Conservation (phyloP, 176 grass and related monocot genomes). For the Musa acuminata region DNA sequence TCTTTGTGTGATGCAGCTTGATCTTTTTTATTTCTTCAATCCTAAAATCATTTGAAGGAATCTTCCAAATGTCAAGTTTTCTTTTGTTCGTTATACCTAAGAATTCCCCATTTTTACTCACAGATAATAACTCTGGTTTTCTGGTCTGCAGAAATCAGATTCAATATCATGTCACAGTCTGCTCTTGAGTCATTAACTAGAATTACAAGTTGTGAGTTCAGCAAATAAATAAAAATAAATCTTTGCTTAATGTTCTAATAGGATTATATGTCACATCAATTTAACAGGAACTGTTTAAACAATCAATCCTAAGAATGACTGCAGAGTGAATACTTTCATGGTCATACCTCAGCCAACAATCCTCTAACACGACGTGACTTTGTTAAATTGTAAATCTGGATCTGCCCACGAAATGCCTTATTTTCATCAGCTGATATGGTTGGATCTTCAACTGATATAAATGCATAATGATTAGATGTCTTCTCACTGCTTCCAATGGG, state of each 20-base stretch:
- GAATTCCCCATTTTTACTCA: slow-evolving; percentile 58
- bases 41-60: slow-evolving; percentile 52
- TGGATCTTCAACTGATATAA: slow-evolving; percentile 57
- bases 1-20: slow-evolving; percentile 68
- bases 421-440: slow-evolving; percentile 27
- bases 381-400: slow-evolving; percentile 52
- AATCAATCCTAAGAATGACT: background rate
- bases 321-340: background rate
- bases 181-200: background rate
- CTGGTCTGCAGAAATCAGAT: slow-evolving; percentile 45
- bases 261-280: background rate
- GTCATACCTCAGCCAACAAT: slow-evolving; percentile 49
- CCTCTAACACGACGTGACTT: slow-evolving; percentile 37
- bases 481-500: slow-evolving; percentile 33
- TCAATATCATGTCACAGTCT: background rate
- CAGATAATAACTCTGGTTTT: slow-evolving; percentile 40
- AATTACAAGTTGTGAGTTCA: background rate
- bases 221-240: background rate
- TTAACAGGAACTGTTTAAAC: background rate
- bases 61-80: slow-evolving; percentile 64
- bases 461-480: slow-evolving; percentile 40
- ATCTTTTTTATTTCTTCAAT: slow-evolving; percentile 57
- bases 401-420: slow-evolving; percentile 39
- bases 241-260: background rate
- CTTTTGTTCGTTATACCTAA: slow-evolving; percentile 57